A percentile compares a stretch with the other conserved stretches of the same genome.
These are phyloP conservation scores for Ormosia emarginata DNA, from an alignment of 306 rosid species.

Conservation along the genomic window DNA sequence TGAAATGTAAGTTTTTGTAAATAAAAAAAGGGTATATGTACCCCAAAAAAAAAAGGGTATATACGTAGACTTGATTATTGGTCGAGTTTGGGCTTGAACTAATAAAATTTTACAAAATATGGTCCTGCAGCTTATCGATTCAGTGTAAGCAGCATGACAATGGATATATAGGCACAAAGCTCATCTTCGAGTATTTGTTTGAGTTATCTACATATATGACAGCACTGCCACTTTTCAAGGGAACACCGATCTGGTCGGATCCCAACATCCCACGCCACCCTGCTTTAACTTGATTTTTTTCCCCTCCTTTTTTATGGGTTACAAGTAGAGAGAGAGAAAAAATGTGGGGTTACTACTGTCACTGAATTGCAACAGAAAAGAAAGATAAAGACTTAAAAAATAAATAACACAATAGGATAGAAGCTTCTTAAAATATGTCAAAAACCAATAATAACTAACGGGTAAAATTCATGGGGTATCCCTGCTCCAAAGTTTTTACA, in stretches of 20 bases:
- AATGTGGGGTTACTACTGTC: neutral
- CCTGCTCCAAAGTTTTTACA: no score
- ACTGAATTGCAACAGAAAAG: no score
- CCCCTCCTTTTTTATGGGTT: neutral
- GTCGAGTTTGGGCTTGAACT: neutral
- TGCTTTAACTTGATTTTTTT: neutral
- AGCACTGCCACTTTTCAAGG: slow-evolving; percentile 36
- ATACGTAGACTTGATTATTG: neutral
- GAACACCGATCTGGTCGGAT: slow-evolving; percentile 41
- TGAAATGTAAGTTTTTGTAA: no score
- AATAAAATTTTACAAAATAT: neutral
- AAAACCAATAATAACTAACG: no score
- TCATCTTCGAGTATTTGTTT: slow-evolving; percentile 16
- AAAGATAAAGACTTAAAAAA: no score
- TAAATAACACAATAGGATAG: no score
- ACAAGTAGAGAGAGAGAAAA: neutral
- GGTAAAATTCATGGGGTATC: no score
- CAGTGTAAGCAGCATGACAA: neutral
- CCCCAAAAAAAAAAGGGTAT: neutral
- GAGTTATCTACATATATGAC: slow-evolving; percentile 28
- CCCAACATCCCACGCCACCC: slow-evolving; percentile 53
- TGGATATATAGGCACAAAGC: neutral
- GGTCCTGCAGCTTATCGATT: neutral
- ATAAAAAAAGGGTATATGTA: no score
- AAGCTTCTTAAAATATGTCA: no score